Conservation (phyloP, 2,329 filamentous ascomycete species). For the Monosporascus sp. region DNA sequence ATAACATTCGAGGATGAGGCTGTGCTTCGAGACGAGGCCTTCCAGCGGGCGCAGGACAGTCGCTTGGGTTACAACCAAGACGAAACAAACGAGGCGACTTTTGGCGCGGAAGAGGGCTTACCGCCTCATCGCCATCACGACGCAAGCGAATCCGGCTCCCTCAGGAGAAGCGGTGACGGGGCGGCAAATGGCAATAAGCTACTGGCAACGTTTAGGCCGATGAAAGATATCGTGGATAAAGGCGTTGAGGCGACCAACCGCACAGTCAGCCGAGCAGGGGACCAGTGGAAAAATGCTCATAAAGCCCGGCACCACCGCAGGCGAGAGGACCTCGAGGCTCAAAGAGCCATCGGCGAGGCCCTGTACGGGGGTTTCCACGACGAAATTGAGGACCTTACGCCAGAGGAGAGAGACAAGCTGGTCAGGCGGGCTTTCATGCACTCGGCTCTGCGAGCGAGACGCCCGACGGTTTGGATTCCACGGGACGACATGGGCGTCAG, state of each 20-base stretch:
- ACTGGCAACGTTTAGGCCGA: slow-evolving; percentile 27
- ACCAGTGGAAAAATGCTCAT: slow-evolving; percentile 36
- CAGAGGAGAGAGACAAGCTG: slow-evolving; percentile 79
- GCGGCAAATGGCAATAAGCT: slow-evolving; percentile 4
- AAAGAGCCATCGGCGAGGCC: slow-evolving; percentile 69
- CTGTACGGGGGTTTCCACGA: slow-evolving; percentile 85
- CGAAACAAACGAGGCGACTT: slow-evolving; percentile 40
- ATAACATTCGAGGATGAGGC: slow-evolving; percentile 96
- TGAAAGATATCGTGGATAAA: slow-evolving; percentile 43
- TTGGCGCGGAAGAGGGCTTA: slow-evolving; percentile 30
- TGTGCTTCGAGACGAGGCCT: slow-evolving; percentile 82
- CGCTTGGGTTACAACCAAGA: slow-evolving; percentile 59
- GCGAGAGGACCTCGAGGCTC: slow-evolving; percentile 63
- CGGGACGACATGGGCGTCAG: slow-evolving; percentile 84
- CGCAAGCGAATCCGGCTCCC: slow-evolving; percentile 31
- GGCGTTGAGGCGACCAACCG: slow-evolving; percentile 43
- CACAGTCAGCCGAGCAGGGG: slow-evolving; percentile 37
- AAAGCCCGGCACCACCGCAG: slow-evolving; percentile 45
- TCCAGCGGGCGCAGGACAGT: slow-evolving; percentile 70
- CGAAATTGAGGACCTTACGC: slow-evolving; percentile 89
- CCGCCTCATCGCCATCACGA: slow-evolving; percentile 38
- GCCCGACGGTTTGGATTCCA: slow-evolving; percentile 91
- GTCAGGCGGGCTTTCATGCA: slow-evolving; percentile 89
- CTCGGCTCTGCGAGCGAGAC: slow-evolving; percentile 73
- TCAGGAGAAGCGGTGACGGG: slow-evolving; percentile 18